A percentile compares a stretch with the other conserved stretches of the same genome.
phyloP scores from a whole-genome alignment of 2,329 filamentous ascomycete species.

The Pseudopyricularia cyperi region DNA sequence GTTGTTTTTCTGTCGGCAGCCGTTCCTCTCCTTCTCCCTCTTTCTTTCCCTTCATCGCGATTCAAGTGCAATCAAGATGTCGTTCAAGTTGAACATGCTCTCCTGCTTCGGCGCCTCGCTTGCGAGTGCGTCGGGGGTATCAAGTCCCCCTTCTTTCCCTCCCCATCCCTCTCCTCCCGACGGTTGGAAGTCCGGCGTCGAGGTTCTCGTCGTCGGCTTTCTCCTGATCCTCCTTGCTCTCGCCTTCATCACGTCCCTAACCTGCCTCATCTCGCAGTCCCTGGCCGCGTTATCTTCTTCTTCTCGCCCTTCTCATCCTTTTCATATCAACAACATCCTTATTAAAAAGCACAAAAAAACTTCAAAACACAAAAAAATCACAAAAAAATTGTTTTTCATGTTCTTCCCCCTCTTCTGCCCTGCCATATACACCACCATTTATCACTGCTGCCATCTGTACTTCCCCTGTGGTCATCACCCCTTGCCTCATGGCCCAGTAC shows the following conservation, averaged over 20 bases:
- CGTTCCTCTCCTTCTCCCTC: background rate
- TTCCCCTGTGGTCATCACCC: background rate
- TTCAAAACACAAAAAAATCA: background rate
- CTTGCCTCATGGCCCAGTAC: background rate
- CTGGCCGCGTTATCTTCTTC: background rate
- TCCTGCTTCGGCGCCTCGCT: background rate
- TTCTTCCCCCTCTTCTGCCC: background rate
- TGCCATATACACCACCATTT: background rate
- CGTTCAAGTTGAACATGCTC: background rate
- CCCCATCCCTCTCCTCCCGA: background rate
- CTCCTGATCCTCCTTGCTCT: background rate
- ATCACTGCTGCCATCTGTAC: background rate
- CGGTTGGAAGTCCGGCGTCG: background rate
- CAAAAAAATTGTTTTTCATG: background rate
- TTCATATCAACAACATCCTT: background rate
- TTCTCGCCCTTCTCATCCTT: no score
- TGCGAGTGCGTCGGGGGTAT: background rate
- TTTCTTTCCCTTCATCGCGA: background rate
- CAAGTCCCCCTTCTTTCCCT: background rate
- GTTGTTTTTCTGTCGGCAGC: background rate
- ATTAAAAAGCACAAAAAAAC: background rate
- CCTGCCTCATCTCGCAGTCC: background rate
- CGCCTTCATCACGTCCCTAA: background rate
- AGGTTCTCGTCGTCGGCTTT: no score
- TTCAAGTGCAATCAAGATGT: background rate